Evolutionary conservation across 352 stramenopile species (phyloP).

Genomic region (Pythium phragmiticola): DNA sequence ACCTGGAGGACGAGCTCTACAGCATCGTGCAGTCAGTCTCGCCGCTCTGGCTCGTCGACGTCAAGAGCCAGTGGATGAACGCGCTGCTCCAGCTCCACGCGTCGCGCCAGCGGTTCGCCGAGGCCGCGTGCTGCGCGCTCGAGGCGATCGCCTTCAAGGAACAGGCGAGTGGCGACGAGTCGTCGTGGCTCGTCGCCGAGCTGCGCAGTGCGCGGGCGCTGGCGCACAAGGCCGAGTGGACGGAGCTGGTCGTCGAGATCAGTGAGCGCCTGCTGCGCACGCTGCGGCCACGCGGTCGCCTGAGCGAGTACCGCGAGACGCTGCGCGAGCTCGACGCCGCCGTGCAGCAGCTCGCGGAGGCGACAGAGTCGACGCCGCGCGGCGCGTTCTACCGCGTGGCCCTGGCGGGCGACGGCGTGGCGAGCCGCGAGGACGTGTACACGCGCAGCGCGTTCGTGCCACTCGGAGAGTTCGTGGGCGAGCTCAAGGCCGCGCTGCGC

Average conservation of each 20-base stretch:
- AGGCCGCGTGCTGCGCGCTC: slow-evolving; percentile 63
- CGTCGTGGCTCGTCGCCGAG: slow-evolving; percentile 39
- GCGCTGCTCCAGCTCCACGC: slow-evolving; percentile 57
- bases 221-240: slow-evolving; percentile 47
- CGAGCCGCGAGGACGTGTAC: slow-evolving; percentile 67
- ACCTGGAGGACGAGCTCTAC: slow-evolving; percentile 65
- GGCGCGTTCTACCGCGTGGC: slow-evolving; percentile 61
- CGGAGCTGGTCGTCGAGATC: slow-evolving; percentile 51
- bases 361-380: neutral
- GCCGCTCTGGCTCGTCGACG: slow-evolving; percentile 45
- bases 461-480: slow-evolving; percentile 60
- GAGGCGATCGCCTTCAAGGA: slow-evolving; percentile 40
- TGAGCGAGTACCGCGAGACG: slow-evolving; percentile 50
- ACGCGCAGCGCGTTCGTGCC: slow-evolving; percentile 68
- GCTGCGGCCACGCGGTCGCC: slow-evolving; percentile 36
- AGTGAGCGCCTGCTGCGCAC: slow-evolving; percentile 45
- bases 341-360: slow-evolving; percentile 30
- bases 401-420: slow-evolving; percentile 47
- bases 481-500: slow-evolving; percentile 58
- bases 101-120: slow-evolving; percentile 38
- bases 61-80: slow-evolving; percentile 64
- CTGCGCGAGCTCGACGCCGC: slow-evolving; percentile 41
- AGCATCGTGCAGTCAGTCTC: slow-evolving; percentile 54
- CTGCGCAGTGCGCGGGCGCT: slow-evolving; percentile 40
- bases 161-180: neutral